A percentile compares a stretch with the other conserved stretches of the same genome.
phyloP scores from a whole-genome alignment of 2,329 filamentous ascomycete genomes.

The Calonectria hongkongensis region DNA sequence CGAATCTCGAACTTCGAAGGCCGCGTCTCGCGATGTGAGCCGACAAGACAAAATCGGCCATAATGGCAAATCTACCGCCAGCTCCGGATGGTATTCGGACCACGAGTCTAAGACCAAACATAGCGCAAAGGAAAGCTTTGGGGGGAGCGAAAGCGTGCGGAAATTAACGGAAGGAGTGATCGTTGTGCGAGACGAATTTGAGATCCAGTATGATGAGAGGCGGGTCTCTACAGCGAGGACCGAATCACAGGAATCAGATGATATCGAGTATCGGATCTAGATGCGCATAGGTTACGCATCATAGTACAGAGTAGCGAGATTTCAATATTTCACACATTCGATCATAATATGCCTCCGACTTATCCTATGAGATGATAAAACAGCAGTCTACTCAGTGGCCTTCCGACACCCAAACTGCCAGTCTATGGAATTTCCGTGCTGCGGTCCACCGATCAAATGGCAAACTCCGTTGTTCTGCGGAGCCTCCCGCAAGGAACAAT shows the following conservation, averaged over 20 bases:
- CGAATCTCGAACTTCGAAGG: constrained; percentile 30
- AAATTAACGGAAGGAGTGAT: constrained; percentile 51
- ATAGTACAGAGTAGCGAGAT: neutral
- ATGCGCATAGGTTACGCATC: neutral
- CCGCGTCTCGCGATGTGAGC: constrained; percentile 36
- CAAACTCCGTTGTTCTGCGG: neutral
- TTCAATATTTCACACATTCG: neutral
- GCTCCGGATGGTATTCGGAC: constrained; percentile 43
- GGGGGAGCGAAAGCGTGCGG: constrained; percentile 49
- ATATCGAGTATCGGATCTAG: constrained; percentile 45
- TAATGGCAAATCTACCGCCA: constrained; percentile 26
- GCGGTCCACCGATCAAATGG: neutral
- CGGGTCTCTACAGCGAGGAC: constrained; percentile 38
- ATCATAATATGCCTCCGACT: neutral
- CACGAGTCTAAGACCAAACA: constrained; percentile 35
- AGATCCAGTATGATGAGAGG: constrained; percentile 50
- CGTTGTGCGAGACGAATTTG: constrained; percentile 49
- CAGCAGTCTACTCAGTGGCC: no score
- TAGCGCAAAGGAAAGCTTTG: constrained; percentile 34
- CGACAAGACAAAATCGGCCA: constrained; percentile 16
- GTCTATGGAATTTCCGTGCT: neutral
- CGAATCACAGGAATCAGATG: constrained; percentile 46
- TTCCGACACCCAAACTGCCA: neutral
- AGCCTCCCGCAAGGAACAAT: neutral
- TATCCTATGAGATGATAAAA: neutral